Evolutionary conservation across 129 eudicot species (phyloP), one percentile per base, ranked within the genome.

Genomic region (Ambrosia trifida): DNA sequence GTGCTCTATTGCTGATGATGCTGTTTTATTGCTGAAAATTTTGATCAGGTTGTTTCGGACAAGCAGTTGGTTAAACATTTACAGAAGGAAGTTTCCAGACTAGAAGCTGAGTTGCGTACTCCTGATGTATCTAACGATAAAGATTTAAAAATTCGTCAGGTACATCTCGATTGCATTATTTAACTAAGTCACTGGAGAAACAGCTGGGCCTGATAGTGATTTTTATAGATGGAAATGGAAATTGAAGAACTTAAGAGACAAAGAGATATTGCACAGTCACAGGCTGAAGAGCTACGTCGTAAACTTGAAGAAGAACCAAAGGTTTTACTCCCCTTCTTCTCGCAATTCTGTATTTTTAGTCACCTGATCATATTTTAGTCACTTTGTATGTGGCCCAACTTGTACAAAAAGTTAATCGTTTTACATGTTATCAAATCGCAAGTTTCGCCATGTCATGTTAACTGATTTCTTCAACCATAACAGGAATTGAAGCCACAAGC

Each of bases 1-100:
- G 63, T 11, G 35, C 63, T 11, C 36, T 11, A 24, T 20, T 32
- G 6, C 74, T 70, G 61, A 31, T 0, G 41, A 28, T 40, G 30
- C 59, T 70, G 57, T 38, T 31, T 67, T 59, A 12, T 75, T 17
- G 14, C 24, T 72, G 13, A 45, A 77, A 76, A 70, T 10, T 45
- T 31, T 53, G 14, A 51, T 63, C 88, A 93, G 98, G 96, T 93
- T 78, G 83, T 89, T 56, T 85, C 98, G 10, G 98, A 93, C 74
- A 93, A 93, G 56, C 98, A 89, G 64, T 79, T 93, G 38, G 96
- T 93, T 20, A 93, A 89, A 79, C 96, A 89, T 85, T 82, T 93
- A 80, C 98, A 89, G 78, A 93, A 93, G 84, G 95, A 93, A 84
- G 98, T 93, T 72, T 95, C 96, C 30, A 83, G 96, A 68, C 80